Evolutionary conservation across 805 yeast species (phyloP), one percentile per base, ranked within the genome.

Genomic region (Saccharomycopsis selenospora): DNA sequence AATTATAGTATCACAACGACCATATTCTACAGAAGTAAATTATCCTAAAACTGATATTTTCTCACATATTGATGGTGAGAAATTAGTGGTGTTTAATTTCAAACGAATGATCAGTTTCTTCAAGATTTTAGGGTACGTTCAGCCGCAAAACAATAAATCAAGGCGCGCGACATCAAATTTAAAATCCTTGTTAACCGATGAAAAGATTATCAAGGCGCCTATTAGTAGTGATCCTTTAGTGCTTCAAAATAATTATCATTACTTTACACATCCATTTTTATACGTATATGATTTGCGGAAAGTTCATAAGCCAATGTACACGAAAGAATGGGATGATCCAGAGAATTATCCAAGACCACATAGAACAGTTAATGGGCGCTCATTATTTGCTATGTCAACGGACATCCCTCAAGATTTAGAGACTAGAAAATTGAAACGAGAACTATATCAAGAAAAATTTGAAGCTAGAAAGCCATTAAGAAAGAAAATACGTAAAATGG

Each of bases 201-300:
- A 93, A 61, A 86, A 86, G 59, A 66, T 86, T 11, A 33, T 33
- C 38, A 80, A 79, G 61, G 97, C 96, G 8, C 85, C 95, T 0
- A 76, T 83, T 30, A 96, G 89, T 63, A 76, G 95, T 55, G 96
- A 90, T 62, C 93, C 95, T 10, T 75, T 72, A 53, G 93, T 95
- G 2, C 80, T 75, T 55, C 72, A 96, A 49, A 95, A 86, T 57
- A 96, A 91, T 61, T 76, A 84, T 58, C 81, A 82, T 59, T 85
- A 85, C 61, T 86, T 93, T 63, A 80, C 80, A 45, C 80, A 82
- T 33, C 78, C 82, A 6, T 88, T 81, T 64, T 68, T 88, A 24
- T 80, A 82, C 55, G 82, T 88, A 33, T 91, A 83, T 66, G 99
- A 93, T 59, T 69, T 85, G 23, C 74, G 80, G 53, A 90, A 85